phyloP scores from a whole-genome alignment of 768 basidiomycete genomes.

The Piloderma croceum region DNA sequence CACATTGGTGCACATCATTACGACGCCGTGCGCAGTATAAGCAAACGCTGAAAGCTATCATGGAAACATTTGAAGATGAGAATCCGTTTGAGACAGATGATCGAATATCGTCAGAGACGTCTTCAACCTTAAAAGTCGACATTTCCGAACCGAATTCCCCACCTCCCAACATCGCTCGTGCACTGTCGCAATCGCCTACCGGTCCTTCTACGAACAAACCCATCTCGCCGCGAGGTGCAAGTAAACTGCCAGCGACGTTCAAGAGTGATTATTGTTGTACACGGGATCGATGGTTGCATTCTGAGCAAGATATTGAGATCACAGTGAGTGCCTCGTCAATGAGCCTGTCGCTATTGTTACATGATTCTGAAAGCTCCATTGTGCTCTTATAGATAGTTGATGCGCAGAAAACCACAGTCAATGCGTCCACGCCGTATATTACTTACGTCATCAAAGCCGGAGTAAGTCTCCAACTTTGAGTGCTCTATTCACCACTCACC shows the following conservation, averaged over 20 bases:
- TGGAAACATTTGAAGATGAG: too few relatives aligned
- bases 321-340: conserved; percentile 41
- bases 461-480: conserved; percentile 38
- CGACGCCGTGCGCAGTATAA: too few relatives aligned
- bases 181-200: too few relatives aligned
- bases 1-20: too few relatives aligned
- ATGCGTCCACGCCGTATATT: conserved; percentile 88
- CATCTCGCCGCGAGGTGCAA: too few relatives aligned
- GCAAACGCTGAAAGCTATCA: too few relatives aligned
- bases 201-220: too few relatives aligned
- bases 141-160: too few relatives aligned
- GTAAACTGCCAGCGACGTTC: conserved; percentile 42
- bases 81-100: too few relatives aligned
- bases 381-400: conserved; percentile 99
- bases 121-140: too few relatives aligned
- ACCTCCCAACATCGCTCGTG: too few relatives aligned
- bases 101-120: too few relatives aligned
- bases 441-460: conserved; percentile 89
- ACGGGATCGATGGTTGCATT: conserved; percentile 72
- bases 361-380: not conserved
- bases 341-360: not conserved
- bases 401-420: conserved; percentile 89
- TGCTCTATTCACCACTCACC: conserved; percentile 11
- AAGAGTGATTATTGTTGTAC: conserved; percentile 78
- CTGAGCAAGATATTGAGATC: conserved; percentile 78